Evolutionary conservation across 1,139 yeast species (phyloP).

Genomic region (Pichia sp.): DNA sequence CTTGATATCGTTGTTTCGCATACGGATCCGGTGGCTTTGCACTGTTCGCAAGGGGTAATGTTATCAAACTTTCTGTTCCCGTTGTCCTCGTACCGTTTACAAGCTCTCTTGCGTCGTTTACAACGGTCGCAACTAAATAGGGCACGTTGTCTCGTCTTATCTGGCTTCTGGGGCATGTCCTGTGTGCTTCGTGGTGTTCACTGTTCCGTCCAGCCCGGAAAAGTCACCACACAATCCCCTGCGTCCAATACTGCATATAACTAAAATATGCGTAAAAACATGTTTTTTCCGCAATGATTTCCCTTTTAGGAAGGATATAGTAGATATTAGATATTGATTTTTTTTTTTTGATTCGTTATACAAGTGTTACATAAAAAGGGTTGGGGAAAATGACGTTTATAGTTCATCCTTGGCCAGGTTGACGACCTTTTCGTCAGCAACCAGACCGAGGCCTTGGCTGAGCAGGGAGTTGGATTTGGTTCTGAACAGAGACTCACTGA

Average conservation of each 20-base stretch:
- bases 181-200: not conserved
- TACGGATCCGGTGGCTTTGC: slow-evolving; percentile 26
- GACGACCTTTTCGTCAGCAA: slow-evolving; percentile 3
- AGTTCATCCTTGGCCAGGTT: slow-evolving; percentile 10
- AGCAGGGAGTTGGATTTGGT: slow-evolving; percentile 18
- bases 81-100: slow-evolving; percentile 26
- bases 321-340: too few relatives aligned
- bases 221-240: too few relatives aligned
- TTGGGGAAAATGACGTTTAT: not conserved
- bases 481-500: slow-evolving; percentile 28
- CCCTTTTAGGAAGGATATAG: too few relatives aligned
- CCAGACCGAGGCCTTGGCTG: slow-evolving; percentile 8
- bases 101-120: slow-evolving; percentile 35
- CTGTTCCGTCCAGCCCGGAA: too few relatives aligned
- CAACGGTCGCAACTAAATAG: slow-evolving; percentile 38
- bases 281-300: too few relatives aligned
- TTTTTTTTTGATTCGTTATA: not conserved
- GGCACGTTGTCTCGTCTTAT: slow-evolving; percentile 25
- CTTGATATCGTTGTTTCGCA: slow-evolving; percentile 34
- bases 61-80: slow-evolving; percentile 24
- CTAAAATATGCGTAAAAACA: too few relatives aligned
- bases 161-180: not conserved
- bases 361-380: not conserved
- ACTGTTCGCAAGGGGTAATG: slow-evolving; percentile 30
- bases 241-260: too few relatives aligned